Evolutionary conservation across 129 eudicot species (phyloP), one percentile per base, ranked within the genome.

Genomic region (Lactuca sativa): DNA sequence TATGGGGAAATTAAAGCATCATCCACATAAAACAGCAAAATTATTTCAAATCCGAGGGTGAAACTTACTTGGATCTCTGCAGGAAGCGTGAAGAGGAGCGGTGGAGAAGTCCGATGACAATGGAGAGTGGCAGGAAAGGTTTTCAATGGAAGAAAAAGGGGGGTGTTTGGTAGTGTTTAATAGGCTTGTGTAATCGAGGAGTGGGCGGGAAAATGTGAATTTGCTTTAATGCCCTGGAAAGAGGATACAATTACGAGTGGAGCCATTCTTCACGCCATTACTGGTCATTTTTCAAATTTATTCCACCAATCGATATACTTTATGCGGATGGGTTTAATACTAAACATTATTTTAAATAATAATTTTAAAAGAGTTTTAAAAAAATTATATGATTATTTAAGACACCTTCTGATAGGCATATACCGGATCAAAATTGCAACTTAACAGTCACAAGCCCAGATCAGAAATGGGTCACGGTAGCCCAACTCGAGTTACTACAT

Each of bases 161-260:
- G 16, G 16, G 4, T 67, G 34, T 34, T 16, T 25, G 32, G 43
- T 31, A 17, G 61, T 71, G 33, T 59, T 59, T 60, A 72, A 72
- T 62, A 9, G 66, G 66, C 6, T 34, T 33, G 57, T 56, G 59
- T 55, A 25, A 74, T 74, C 59, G 65, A 74, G 72, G 73, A 41
- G 59, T 74, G 78, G 78, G 78, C 78, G 78, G 78, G 78, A 74
- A 74, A 74, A 51, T 74, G 53, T 12, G 18, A 32, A 51, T 58
- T 65, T 11, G 59, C 48, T 43, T 74, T 74, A 7, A 38, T 34
- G 70, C 78, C 78, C 72, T 43, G 13, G 52, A 56, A 65, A 56
- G 44, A 56, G 65, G 72, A 13, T 12, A 14, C 51, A 64, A 55
- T 74, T 74, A 74, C 78, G 40, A 74, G 72, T 74, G 72, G 66